Evolutionary conservation across 306 rosid genomes (phyloP).

Genomic region (Mucuna pruriens): DNA sequence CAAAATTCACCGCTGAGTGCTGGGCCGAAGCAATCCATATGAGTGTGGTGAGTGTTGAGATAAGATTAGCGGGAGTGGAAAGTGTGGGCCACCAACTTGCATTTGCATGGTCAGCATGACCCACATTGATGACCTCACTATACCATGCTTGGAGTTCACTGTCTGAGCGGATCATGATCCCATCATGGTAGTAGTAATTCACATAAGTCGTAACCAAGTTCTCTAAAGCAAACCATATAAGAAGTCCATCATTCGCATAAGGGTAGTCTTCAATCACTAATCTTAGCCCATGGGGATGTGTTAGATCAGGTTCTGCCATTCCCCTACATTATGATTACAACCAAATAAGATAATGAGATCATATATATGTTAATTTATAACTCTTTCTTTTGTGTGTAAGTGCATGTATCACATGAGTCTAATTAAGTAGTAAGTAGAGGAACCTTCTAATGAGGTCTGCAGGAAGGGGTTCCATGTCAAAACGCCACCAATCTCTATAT

Average conservation of each 20-base stretch:
- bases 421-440: not conserved
- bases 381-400: not conserved
- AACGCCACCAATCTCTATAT: constrained; percentile 49
- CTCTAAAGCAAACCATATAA: constrained; percentile 75
- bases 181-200: constrained; percentile 57
- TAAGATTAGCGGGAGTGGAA: constrained; percentile 31
- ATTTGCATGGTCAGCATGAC: constrained; percentile 66
- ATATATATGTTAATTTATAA: not conserved
- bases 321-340: constrained; percentile 49
- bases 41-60: constrained; percentile 41
- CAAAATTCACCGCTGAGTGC: constrained; percentile 53
- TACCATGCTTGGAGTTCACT: constrained; percentile 78
- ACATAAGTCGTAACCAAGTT: constrained; percentile 69
- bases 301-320: constrained; percentile 72
- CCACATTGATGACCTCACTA: constrained; percentile 64
- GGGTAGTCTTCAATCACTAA: constrained; percentile 78
- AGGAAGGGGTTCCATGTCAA: constrained; percentile 50
- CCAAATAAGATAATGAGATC: not conserved
- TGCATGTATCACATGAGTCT: no score
- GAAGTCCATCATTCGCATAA: constrained; percentile 78
- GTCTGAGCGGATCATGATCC: constrained; percentile 32
- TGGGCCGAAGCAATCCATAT: constrained; percentile 44
- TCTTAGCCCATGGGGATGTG: constrained; percentile 75
- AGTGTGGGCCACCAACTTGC: constrained; percentile 79
- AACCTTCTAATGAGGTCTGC: constrained; percentile 50